Base-by-base conservation (phyloP, 192 early-diverging fungal species). In the Chytriomyces sp. region DNA sequence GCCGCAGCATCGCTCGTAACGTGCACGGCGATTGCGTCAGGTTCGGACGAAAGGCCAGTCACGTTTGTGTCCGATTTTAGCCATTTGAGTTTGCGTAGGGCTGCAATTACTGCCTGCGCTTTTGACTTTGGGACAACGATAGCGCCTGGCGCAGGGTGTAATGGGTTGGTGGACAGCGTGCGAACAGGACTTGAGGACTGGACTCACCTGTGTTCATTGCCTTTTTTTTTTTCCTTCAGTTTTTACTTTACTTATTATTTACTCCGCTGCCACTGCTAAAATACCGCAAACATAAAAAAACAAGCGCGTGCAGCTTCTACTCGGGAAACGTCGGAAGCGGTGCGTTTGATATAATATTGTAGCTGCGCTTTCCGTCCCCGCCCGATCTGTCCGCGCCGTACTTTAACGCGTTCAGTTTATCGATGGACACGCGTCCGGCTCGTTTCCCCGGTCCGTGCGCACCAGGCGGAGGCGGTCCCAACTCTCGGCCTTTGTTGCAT, bases 291-390 rank as follows among this genome's bases (percentile, higher is more conserved):
- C 35, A 35, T n/a, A 35, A 35, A 35, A 35, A 35, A 35, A 35
- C 35, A 35, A 35, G 35, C 3, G n/a, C n/a, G n/a, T n/a, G 35
- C 35, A 0, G 35, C 35, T 35, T 35, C 53, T 57, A 57, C 53
- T 57, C 53, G 53, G 53, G 53, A 64, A 18, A 26, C 3, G 11
- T 35, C 11, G 67, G 67, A 24, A 68, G 45, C 13, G 67, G 67
- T 48, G 75, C 63, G 64, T 83, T 83, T 13, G 82, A 83, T 18
- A 83, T 83, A 43, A 83, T 83, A 49, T 83, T 77, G 69, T 80
- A 83, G 60, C 72, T 79, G 45, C 82, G 53, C 43, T 82, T 67
- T n/a, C 48, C 23, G 8, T 75, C 72, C 5, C 46, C 77, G 24
- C 64, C 47, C 20, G 53, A 57, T 20, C 20, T 57, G 11, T 50